These are phyloP conservation scores for Microstegium vimineum DNA, from an alignment of 176 grass and related monocot genomes.

Conservation along the genomic window DNA sequence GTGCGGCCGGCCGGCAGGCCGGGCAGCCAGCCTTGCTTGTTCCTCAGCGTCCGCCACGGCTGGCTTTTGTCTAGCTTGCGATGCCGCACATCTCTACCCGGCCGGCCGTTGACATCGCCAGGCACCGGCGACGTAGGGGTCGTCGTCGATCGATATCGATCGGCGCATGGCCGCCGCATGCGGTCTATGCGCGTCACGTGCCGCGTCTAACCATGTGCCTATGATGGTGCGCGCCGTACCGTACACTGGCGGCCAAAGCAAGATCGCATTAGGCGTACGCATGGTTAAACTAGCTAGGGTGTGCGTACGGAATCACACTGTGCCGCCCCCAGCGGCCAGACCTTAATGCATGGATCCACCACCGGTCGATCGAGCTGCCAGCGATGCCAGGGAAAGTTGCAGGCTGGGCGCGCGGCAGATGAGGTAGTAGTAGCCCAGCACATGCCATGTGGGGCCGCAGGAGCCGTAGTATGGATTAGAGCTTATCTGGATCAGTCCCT, in stretches of 20 bases:
- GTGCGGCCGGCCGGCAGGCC: background rate
- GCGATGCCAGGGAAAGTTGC: background rate
- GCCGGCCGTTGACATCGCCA: background rate
- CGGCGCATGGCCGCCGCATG: background rate
- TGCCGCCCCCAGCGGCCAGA: no score
- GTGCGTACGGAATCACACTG: no score
- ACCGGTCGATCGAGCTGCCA: background rate
- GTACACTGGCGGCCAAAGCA: no score
- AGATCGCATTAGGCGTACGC: no score
- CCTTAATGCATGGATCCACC: no score
- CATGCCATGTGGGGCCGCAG: constrained; percentile 12
- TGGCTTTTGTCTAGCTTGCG: background rate
- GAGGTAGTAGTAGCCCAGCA: background rate
- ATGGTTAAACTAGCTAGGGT: no score
- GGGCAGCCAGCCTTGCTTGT: constrained; percentile 6
- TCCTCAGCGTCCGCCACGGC: background rate
- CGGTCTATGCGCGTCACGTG: background rate
- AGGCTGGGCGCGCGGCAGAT: background rate
- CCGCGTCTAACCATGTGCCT: background rate
- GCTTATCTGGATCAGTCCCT: no score
- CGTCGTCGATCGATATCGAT: background rate
- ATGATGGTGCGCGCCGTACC: no score
- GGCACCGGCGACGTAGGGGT: background rate
- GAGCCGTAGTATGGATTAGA: background rate
- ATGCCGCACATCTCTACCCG: background rate